Evolutionary conservation across 306 rosid species (phyloP).

Genomic region (Herpetospermum pedunculosum): DNA sequence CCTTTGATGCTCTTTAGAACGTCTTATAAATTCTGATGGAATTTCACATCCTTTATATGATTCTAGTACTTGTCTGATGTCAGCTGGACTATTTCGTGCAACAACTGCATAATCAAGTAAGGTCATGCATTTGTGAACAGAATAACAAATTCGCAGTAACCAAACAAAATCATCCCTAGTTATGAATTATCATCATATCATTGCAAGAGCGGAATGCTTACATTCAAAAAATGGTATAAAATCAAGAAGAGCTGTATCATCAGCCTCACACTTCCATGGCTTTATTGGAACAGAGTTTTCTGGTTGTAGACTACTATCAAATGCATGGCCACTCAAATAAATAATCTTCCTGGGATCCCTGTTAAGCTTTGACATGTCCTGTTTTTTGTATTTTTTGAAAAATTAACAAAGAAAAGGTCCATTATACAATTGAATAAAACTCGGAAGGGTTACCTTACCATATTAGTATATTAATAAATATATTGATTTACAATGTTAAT

Average conservation of each 20-base stretch:
- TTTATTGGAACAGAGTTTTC: conserved; percentile 71
- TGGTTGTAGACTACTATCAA: conserved; percentile 72
- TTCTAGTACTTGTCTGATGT: conserved; percentile 70
- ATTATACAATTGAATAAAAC: background rate
- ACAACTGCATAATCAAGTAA: conserved; percentile 52
- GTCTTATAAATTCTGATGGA: conserved; percentile 75
- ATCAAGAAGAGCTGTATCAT: conserved; percentile 84
- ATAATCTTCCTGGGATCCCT: conserved; percentile 75
- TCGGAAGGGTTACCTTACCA: background rate
- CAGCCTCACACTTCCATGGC: conserved; percentile 63
- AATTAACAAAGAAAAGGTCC: background rate
- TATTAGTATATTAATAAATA: background rate
- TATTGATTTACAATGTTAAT: background rate
- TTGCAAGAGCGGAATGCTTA: conserved; percentile 24
- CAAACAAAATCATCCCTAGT: background rate
- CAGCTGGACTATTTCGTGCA: conserved; percentile 80
- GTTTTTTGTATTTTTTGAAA: conserved; percentile 9
- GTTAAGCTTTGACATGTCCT: conserved; percentile 89
- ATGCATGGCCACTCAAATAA: conserved; percentile 88
- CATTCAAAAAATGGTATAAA: conserved; percentile 92
- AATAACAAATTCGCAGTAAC: background rate
- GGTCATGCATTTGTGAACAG: conserved; percentile 5
- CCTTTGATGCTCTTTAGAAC: conserved; percentile 76
- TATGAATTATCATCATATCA: background rate
- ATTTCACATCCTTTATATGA: conserved; percentile 79